Conservation (phyloP, 768 basidiomycete species). For the Goffeauzyma gilvescens region DNA sequence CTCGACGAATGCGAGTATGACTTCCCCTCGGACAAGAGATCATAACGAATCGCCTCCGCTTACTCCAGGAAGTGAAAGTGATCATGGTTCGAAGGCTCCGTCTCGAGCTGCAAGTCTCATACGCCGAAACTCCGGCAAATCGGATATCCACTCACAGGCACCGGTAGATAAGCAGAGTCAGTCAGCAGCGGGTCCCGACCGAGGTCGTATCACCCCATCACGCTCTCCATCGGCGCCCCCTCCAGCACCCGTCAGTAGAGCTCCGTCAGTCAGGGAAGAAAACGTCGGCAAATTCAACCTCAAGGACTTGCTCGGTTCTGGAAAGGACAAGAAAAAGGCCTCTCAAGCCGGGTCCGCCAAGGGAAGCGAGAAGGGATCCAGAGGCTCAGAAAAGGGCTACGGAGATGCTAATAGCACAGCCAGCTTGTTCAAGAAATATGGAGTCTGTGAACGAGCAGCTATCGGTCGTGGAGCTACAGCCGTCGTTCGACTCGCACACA, state of each 20-base stretch:
- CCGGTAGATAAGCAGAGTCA: slow-evolving; percentile 15
- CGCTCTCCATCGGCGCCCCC: slow-evolving; percentile 14
- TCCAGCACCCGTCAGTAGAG: slow-evolving; percentile 15
- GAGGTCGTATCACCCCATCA: slow-evolving; percentile 4
- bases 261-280: slow-evolving; percentile 26
- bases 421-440: slow-evolving; percentile 71
- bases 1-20: slow-evolving; percentile 4
- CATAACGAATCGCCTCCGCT: slow-evolving; percentile 23
- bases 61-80: slow-evolving; percentile 24
- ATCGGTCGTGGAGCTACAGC: slow-evolving; percentile 98
- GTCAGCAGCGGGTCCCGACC: slow-evolving; percentile 12
- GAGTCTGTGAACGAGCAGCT: slow-evolving; percentile 85
- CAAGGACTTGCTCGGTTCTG: slow-evolving; percentile 56
- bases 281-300: slow-evolving; percentile 51
- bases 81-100: slow-evolving; percentile 18
- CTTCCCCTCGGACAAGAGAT: slow-evolving; percentile 12
- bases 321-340: slow-evolving; percentile 51
- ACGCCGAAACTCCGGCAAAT: slow-evolving; percentile 1
- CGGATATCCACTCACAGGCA: slow-evolving; percentile 22
- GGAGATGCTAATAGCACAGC: slow-evolving; percentile 39
- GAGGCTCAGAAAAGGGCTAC: slow-evolving; percentile 39
- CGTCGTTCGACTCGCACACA: slow-evolving; percentile 87
- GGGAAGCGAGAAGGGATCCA: slow-evolving; percentile 25
- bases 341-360: slow-evolving; percentile 39
- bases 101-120: slow-evolving; percentile 13